phyloP scores from a whole-genome alignment of 331 rosid species.

The Pyracantha coccinea region DNA sequence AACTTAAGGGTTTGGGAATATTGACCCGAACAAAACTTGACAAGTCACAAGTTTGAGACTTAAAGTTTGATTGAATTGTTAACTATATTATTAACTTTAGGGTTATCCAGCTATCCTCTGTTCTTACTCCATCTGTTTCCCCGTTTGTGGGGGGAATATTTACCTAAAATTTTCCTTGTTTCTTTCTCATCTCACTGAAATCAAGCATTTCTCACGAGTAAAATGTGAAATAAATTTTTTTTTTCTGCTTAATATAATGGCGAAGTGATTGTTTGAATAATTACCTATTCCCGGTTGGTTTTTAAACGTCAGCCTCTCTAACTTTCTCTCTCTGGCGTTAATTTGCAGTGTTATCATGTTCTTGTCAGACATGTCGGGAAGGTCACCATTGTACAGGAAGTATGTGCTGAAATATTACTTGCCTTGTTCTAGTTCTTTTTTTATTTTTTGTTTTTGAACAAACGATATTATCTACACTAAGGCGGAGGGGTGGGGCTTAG shows the following conservation, averaged over 20 bases:
- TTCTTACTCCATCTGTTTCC: background rate
- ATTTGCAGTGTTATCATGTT: conserved; percentile 76
- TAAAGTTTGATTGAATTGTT: background rate
- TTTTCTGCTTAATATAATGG: background rate
- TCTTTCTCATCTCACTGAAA: background rate
- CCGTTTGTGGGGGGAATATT: too few species aligned
- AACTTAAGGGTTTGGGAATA: background rate
- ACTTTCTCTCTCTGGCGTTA: conserved; percentile 13
- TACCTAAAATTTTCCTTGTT: background rate
- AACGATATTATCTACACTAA: too few species aligned
- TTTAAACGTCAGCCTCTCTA: background rate
- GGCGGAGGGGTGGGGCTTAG: too few species aligned
- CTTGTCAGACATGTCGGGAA: conserved; percentile 95
- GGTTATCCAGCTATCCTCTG: background rate
- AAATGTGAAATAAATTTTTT: background rate
- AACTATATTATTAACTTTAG: background rate
- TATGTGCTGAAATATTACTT: conserved; percentile 28
- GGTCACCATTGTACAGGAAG: conserved; percentile 84
- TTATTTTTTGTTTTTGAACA: background rate
- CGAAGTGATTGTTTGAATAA: background rate
- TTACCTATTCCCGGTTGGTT: background rate
- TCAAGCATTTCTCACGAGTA: background rate
- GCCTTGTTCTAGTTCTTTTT: background rate
- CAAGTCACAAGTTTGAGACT: background rate
- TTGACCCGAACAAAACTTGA: background rate